Evolutionary conservation across 257 asterid species (phyloP), one percentile per base, ranked within the genome.

Genomic region (Eucommia ulmoides): DNA sequence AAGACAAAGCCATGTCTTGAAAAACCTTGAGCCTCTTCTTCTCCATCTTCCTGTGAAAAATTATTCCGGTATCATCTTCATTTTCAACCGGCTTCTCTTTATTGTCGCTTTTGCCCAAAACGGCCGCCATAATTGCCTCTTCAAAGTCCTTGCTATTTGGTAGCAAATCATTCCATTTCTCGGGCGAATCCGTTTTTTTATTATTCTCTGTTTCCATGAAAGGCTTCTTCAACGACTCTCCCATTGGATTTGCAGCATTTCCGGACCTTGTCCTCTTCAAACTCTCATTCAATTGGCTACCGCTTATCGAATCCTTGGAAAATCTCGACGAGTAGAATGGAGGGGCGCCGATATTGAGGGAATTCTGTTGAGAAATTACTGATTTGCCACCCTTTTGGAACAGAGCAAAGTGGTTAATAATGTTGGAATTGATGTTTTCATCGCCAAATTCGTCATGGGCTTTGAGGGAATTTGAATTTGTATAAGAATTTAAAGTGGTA

Each of bases 1-100:
- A 55, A 10, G 84, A 69, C 45, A 57, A 51, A 6, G 96, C 85
- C 55, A 89, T 89, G 22, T 89, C 96, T 52, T 78, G 91, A 42
- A 89, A 89, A 56, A 85, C 98, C 67, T 76, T 85, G 41, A 89
- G 72, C 75, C 98, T 80, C 75, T 85, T 82, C 75, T 85, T 82
- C 22, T 84, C 97, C 16, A 74, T 71, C 76, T 83, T 80, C 50
- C 59, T 70, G 33, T 54, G 57, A n/a, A 38, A 24, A 16, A 45
- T 20, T 19, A 29, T 7, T 5, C 58, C 81, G 3, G 7, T 45
- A 4, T 52, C 66, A 20, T 25, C 21, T 19, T 52, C 50, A 14
- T 38, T 65, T 48, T 50, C 68, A 19, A 51, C 70, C 8, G 14
- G 33, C 69, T 44, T 57, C 3, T 22, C 24, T 8, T 35, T 16